A percentile compares a stretch with the other conserved stretches of the same genome.
Evolutionary conservation across 495 filamentous ascomycete genomes (phyloP).

Genomic region (Xylaria nigripes): DNA sequence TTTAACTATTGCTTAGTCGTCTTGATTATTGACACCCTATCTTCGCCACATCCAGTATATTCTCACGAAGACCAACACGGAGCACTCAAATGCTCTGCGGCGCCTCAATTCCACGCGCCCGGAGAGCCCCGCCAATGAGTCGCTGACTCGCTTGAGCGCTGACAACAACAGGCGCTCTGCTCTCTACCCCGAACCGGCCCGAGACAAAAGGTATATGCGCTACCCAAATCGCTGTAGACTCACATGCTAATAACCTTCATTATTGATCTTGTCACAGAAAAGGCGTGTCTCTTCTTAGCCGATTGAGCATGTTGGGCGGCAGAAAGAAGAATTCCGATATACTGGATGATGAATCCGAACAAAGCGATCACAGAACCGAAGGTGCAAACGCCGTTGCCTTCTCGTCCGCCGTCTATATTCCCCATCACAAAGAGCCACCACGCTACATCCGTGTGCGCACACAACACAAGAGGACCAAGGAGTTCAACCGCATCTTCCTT

Average conservation of each 20-base stretch:
- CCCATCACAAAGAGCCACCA: conserved; percentile 80
- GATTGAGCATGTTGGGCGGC: conserved; percentile 62
- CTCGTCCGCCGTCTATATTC: conserved; percentile 73
- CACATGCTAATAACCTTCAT: conserved; percentile 17
- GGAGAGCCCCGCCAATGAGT: conserved; percentile 41
- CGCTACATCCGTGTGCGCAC: conserved; percentile 81
- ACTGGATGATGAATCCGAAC: conserved; percentile 64
- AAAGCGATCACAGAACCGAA: conserved; percentile 61
- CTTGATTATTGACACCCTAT: background rate
- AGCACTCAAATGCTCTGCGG: conserved; percentile 59
- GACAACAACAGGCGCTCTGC: conserved; percentile 25
- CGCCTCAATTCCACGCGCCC: conserved; percentile 49
- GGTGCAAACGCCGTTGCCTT: conserved; percentile 77
- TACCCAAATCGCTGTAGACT: conserved; percentile 1
- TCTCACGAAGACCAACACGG: conserved; percentile 71
- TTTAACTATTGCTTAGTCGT: background rate
- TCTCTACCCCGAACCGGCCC: conserved; percentile 33
- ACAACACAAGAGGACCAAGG: conserved; percentile 71
- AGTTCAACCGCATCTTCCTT: conserved; percentile 81
- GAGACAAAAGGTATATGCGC: conserved; percentile 59
- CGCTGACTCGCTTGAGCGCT: conserved; percentile 30
- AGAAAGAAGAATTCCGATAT: conserved; percentile 58
- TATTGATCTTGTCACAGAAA: conserved; percentile 46
- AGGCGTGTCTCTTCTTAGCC: conserved; percentile 83
- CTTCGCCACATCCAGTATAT: conserved; percentile 48